Base-by-base conservation (phyloP, 257 asterid species). In the Euphrasia confusa region DNA sequence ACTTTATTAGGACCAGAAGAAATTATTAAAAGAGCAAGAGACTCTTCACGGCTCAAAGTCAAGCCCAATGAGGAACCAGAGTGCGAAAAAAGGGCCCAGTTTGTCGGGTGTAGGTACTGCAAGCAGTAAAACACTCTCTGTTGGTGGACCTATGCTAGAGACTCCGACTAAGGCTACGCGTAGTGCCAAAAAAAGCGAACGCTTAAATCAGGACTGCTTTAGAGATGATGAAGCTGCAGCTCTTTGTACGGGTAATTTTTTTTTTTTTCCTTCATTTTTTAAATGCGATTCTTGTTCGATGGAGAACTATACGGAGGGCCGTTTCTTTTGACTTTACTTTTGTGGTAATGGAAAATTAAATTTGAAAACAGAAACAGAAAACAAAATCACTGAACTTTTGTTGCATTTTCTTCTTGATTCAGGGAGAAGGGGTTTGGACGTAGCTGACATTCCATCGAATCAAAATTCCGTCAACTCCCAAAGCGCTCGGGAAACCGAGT, bases 371-470 rank as follows among this genome's bases (percentile, higher is more conserved):
- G 40, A 35, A 35, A 35, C 40, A 35, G 40, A 28, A 28, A 28
- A 28, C 33, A 9, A 30, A n/a, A 14, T 68, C 33, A 44, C 33
- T 5, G 17, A 10, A 26, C 35, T 30, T 30, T 30, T 58, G 35
- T 52, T 63, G 12, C 49, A 54, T 54, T 21, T 4, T 50, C 33
- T 47, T 72, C 24, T 72, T 68, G 39, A 59, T 68, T 52, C 74
- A 90, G 97, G 96, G 65, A 75, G 97, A 78, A 83, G 94, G 75
- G 96, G 94, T 49, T 68, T 90, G 79, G 96, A 90, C 73, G 75
- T 84, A 21, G 88, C 90, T 37, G 95, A 87, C 27, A 76, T 84
- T 61, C 85, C 92, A 13, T 68, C 54, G 10, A 86, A 71, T 55
- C 84, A 82, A 64, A 84, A 79, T 55, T 71, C 80, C 60, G 57